Base-by-base conservation (phyloP, 371 early-diverging fungal genomes). In the Mortierella sp. region DNA sequence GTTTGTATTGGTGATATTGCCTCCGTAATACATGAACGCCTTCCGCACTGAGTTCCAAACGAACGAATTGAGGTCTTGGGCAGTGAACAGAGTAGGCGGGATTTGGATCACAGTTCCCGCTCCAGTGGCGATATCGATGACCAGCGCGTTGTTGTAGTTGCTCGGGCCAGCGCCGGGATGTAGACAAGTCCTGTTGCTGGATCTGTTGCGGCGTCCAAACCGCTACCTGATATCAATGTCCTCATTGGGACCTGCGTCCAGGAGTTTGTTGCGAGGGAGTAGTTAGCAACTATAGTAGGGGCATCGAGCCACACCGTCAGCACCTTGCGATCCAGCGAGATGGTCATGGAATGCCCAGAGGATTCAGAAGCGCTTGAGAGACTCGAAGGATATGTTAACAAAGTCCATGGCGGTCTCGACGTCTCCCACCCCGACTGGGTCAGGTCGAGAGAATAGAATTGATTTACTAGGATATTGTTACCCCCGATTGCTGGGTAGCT, bases 401-500 rank as follows among this genome's bases (percentile, higher is more conserved):
- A 21, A 16, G 13, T 64, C 74, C 74, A 74, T 3, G 69, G 64
- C 8, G 64, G 64, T 4, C 31, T 64, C 2, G 74, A 50, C 2
- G 46, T 50, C 5, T n/a, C 26, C 69, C 74, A 74, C 3, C 21
- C 31, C 4, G 43, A 6, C 48, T 43, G 4, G 0, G 51, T 64
- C 3, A 74, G 67, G 37, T 74, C 64, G 19, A 74, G 64, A 24
- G 67, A 37, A n/a, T 48, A 74, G 37, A 74, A 50, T 26, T 74
- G 74, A 28, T n/a, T n/a, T n/a, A n/a, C n/a, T n/a, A n/a, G n/a
- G n/a, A n/a, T n/a, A n/a, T n/a, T n/a, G n/a, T n/a, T n/a, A n/a
- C n/a, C n/a, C n/a, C n/a, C n/a, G n/a, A n/a, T n/a, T n/a, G 10
- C n/a, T 5, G 51, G 3, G 16, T 6, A 19, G 21, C 0, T 10